phyloP scores from a whole-genome alignment of 2,329 filamentous ascomycete species.

The Aspergillus fischeri region DNA sequence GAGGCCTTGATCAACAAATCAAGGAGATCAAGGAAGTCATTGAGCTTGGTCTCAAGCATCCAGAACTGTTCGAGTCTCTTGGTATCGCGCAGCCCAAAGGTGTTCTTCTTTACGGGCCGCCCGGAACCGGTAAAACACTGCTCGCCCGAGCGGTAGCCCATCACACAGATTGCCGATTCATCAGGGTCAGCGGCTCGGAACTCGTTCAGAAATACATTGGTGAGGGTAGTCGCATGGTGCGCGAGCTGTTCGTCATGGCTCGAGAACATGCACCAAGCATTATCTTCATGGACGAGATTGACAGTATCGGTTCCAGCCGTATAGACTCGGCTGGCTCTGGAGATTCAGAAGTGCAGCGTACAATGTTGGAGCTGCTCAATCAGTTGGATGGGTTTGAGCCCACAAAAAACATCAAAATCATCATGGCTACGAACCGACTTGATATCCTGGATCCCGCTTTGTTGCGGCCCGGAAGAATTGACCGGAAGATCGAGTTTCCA shows the following conservation, averaged over 20 bases:
- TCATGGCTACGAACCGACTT: slow-evolving; percentile 98
- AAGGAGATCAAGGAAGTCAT: slow-evolving; percentile 99
- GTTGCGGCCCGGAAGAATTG: slow-evolving; percentile 92
- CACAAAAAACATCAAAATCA: slow-evolving; percentile 99
- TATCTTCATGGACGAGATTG: slow-evolving; percentile 99
- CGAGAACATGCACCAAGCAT: slow-evolving; percentile 96
- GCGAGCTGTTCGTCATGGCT: slow-evolving; percentile 98
- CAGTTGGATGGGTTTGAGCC: slow-evolving; percentile 98
- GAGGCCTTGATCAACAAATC: slow-evolving; percentile 96
- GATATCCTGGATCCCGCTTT: slow-evolving; percentile 96
- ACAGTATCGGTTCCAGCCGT: slow-evolving; percentile 95
- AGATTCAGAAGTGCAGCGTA: slow-evolving; percentile 96
- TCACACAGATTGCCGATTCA: slow-evolving; percentile 99
- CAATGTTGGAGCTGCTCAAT: slow-evolving; percentile 97
- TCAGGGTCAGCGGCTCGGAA: slow-evolving; percentile 92
- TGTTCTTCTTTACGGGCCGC: slow-evolving; percentile 91
- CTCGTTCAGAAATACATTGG: slow-evolving; percentile 99
- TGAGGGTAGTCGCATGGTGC: slow-evolving; percentile 96
- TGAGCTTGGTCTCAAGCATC: slow-evolving; percentile 95
- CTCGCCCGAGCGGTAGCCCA: slow-evolving; percentile 93
- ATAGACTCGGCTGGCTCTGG: slow-evolving; percentile 93
- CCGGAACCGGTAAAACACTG: slow-evolving; percentile 94
- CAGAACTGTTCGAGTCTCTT: slow-evolving; percentile 97
- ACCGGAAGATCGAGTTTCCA: slow-evolving; percentile 98
- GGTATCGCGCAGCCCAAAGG: slow-evolving; percentile 98